These are phyloP conservation scores for Diutina rugosa DNA, from an alignment of 1,139 yeast genomes.

Conservation along the genomic window DNA sequence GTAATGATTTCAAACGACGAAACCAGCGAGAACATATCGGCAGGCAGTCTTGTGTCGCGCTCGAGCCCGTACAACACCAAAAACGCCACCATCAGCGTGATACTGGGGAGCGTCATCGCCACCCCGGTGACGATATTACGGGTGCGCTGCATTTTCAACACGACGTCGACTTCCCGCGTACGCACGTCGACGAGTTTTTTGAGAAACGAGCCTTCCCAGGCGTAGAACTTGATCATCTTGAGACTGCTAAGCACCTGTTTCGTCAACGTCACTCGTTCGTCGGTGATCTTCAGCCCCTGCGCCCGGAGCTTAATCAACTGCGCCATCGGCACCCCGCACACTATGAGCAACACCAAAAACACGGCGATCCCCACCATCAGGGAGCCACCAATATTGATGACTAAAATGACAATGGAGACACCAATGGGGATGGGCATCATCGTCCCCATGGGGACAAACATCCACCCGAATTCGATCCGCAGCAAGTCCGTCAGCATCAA, in stretches of 20 bases:
- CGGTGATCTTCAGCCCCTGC: conserved; percentile 4
- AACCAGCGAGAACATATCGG: conserved; percentile 64
- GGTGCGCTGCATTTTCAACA: neutral
- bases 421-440: conserved; percentile 3
- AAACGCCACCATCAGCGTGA: conserved; percentile 42
- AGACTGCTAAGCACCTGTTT: conserved; percentile 5
- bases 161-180: neutral
- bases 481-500: conserved; percentile 5
- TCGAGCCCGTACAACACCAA: conserved; percentile 47
- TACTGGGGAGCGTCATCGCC: neutral
- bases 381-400: conserved; percentile 4
- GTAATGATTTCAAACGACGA: conserved; percentile 56
- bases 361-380: conserved; percentile 4
- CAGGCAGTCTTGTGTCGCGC: conserved; percentile 38
- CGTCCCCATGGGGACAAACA: conserved; percentile 3
- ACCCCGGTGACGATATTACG: neutral
- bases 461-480: conserved; percentile 4
- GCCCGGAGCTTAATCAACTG: conserved; percentile 3
- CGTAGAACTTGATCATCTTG: conserved; percentile 6
- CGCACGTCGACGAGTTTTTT: neutral
- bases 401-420: conserved; percentile 4
- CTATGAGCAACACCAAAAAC: conserved; percentile 3
- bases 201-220: conserved; percentile 11
- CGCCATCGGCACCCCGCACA: conserved; percentile 1
- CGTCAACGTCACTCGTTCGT: conserved; percentile 3